Conservation (phyloP, 306 rosid species). For the Prunus mume region DNA sequence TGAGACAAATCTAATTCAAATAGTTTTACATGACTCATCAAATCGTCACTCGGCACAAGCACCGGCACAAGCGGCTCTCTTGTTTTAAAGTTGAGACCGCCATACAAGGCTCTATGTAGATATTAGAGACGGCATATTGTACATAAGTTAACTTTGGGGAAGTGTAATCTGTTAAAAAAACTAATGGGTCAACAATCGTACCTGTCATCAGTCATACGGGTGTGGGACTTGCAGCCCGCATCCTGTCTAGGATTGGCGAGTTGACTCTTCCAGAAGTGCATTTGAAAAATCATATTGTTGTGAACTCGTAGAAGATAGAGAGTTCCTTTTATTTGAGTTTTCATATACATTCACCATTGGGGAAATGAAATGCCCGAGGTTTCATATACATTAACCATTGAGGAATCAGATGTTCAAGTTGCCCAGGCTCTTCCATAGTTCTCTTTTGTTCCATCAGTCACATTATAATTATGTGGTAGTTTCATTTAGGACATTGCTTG, state of each 20-base stretch:
- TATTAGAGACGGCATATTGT: slow-evolving; percentile 11
- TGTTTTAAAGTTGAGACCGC: neutral
- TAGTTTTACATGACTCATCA: neutral
- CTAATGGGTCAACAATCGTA: neutral
- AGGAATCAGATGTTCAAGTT: too few species aligned
- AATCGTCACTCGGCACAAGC: neutral
- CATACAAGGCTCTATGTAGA: slow-evolving; percentile 13
- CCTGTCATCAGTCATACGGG: neutral
- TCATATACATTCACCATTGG: too few species aligned
- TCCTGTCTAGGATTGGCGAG: neutral
- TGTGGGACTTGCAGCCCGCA: neutral
- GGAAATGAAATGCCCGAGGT: too few species aligned
- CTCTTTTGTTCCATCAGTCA: too few species aligned
- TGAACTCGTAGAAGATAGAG: too few species aligned
- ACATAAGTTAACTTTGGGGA: neutral
- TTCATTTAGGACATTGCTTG: too few species aligned
- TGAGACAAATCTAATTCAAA: neutral
- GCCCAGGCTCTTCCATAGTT: too few species aligned
- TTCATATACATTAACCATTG: too few species aligned
- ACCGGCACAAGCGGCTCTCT: neutral
- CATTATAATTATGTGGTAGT: too few species aligned
- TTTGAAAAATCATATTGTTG: too few species aligned
- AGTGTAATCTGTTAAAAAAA: neutral
- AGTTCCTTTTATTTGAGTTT: too few species aligned
- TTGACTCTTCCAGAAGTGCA: neutral